phyloP scores from a whole-genome alignment of 306 rosid species.

The Fragaria nilgerrensis region DNA sequence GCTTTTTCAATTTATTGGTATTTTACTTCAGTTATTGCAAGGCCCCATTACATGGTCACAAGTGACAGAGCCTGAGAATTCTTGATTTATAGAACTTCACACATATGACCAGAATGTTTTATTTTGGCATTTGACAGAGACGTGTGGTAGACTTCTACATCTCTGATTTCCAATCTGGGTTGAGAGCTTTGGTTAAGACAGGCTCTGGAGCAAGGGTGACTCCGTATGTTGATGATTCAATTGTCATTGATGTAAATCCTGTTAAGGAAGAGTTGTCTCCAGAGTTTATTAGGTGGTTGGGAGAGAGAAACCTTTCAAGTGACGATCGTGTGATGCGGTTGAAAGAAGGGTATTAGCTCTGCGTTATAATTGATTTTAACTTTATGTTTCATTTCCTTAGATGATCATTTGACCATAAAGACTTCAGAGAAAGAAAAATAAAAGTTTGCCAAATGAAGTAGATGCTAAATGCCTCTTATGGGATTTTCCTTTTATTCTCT shows the following conservation, averaged over 20 bases:
- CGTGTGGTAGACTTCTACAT: conserved; percentile 96
- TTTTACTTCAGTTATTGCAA: neutral
- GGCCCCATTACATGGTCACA: neutral
- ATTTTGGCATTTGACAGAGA: conserved; percentile 58
- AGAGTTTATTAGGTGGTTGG: conserved; percentile 80
- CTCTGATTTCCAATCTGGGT: conserved; percentile 97
- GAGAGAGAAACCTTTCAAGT: conserved; percentile 83
- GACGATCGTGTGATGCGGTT: conserved; percentile 80
- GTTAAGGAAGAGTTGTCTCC: conserved; percentile 73
- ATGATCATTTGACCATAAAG: neutral
- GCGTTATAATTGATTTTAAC: neutral
- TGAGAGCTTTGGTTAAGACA: conserved; percentile 95
- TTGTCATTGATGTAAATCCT: conserved; percentile 67
- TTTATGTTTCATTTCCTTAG: neutral
- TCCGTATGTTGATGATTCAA: conserved; percentile 81
- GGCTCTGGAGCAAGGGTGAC: conserved; percentile 92
- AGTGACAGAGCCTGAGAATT: neutral
- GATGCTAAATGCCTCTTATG: neutral
- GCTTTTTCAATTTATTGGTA: neutral
- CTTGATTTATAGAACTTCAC: conserved; percentile 17
- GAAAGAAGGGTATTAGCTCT: conserved; percentile 79
- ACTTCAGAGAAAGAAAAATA: neutral
- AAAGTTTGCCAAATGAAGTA: neutral
- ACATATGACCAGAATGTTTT: conserved; percentile 22
- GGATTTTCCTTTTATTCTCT: neutral